These are phyloP conservation scores for Zasmidium cellare DNA, from an alignment of 2,329 filamentous ascomycete genomes.

Conservation along the genomic window DNA sequence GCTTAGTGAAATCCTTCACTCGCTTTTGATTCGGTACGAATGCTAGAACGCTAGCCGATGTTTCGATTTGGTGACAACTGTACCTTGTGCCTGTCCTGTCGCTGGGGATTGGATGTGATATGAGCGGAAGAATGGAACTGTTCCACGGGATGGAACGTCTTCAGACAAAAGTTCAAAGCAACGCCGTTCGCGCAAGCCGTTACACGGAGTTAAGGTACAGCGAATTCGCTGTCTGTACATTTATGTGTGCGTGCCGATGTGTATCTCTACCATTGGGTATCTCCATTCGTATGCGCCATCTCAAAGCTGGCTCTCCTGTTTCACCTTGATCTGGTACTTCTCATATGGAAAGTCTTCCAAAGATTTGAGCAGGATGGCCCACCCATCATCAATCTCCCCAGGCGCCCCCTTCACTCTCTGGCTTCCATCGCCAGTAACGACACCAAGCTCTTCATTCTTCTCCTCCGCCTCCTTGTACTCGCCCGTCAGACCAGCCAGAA, in stretches of 20 bases:
- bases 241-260: not conserved
- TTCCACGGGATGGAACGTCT: too few relatives aligned
- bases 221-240: not conserved
- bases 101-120: too few relatives aligned
- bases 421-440: conserved; percentile 33
- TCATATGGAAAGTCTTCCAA: conserved; percentile 62
- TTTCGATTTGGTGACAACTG: not conserved
- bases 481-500: conserved; percentile 79
- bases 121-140: too few relatives aligned
- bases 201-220: not conserved
- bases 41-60: not conserved
- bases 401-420: conserved; percentile 46
- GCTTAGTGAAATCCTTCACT: not conserved
- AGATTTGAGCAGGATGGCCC: conserved; percentile 53
- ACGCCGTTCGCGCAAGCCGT: too few relatives aligned
- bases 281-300: too few relatives aligned
- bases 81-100: not conserved
- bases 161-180: too few relatives aligned
- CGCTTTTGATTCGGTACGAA: not conserved
- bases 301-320: conserved; percentile 16
- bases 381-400: conserved; percentile 62
- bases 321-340: conserved; percentile 55
- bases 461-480: conserved; percentile 59
- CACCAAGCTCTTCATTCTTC: conserved; percentile 39
- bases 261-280: not conserved